Evolutionary conservation across 2,329 filamentous ascomycete genomes (phyloP).

Genomic region (Nemania bipapillata): DNA sequence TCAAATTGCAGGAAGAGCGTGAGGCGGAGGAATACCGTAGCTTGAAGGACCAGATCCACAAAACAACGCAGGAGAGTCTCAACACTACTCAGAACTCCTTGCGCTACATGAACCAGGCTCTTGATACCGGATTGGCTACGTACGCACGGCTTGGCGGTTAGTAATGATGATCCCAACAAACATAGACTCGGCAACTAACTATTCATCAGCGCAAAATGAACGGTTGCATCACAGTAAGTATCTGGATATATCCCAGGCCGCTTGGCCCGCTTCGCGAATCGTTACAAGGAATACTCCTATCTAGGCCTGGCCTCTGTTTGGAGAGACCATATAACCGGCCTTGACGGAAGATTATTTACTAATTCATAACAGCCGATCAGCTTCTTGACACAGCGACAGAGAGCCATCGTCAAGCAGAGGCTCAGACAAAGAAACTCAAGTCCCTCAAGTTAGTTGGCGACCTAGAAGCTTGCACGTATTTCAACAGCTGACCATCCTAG

Average conservation of each 20-base stretch:
- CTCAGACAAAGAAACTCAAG: constrained; percentile 78
- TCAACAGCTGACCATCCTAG: constrained; percentile 71
- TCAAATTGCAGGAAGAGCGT: constrained; percentile 67
- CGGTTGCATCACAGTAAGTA: constrained; percentile 74
- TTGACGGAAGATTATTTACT: constrained; percentile 5
- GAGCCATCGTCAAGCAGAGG: constrained; percentile 78
- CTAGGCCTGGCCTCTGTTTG: background rate
- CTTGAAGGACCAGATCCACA: constrained; percentile 72
- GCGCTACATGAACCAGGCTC: constrained; percentile 72
- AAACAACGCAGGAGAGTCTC: constrained; percentile 81
- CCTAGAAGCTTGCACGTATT: no score
- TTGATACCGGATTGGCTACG: constrained; percentile 77
- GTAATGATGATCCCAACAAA: constrained; percentile 8
- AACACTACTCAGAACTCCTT: constrained; percentile 72
- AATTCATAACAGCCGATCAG: constrained; percentile 64
- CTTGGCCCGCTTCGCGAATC: background rate
- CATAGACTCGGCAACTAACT: constrained; percentile 14
- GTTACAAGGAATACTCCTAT: background rate
- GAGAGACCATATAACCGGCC: background rate
- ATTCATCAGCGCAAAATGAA: constrained; percentile 72
- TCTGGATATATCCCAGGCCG: background rate
- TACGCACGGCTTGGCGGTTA: constrained; percentile 72
- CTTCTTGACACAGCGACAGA: constrained; percentile 83
- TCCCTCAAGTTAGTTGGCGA: constrained; percentile 24
- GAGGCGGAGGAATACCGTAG: constrained; percentile 64